Percentiles rank a stretch among this genome's conserved stretches.
Evolutionary conservation across 768 basidiomycete species (phyloP).

Genomic region (Leccinum subtestaceum): DNA sequence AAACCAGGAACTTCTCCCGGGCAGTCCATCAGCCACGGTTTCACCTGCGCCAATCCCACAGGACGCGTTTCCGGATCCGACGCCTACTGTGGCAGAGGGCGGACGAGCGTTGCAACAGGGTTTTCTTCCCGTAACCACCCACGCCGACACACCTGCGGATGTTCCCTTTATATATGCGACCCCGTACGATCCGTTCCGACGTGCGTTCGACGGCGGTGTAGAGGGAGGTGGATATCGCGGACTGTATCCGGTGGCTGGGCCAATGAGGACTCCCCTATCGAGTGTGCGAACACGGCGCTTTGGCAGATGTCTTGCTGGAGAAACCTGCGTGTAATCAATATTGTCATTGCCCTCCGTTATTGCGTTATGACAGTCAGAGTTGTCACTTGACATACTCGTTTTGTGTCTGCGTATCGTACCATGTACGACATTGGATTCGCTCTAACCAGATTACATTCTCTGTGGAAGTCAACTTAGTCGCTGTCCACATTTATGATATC

Average conservation of each 20-base stretch:
- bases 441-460: not conserved
- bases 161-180: slow-evolving; percentile 1
- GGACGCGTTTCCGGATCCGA: slow-evolving; percentile 24
- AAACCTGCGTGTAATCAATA: slow-evolving; percentile 13
- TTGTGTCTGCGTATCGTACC: not conserved
- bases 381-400: not conserved
- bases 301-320: slow-evolving; percentile 13
- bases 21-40: not conserved
- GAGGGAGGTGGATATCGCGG: slow-evolving; percentile 1
- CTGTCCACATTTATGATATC: not conserved
- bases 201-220: slow-evolving; percentile 11
- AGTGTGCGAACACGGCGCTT: slow-evolving; percentile 18
- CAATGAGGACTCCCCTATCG: slow-evolving; percentile 1
- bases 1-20: slow-evolving; percentile 17
- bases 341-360: not conserved
- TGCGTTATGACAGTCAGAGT: not conserved
- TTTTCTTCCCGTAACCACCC: not conserved
- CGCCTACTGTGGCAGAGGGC: not conserved
- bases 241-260: slow-evolving; percentile 9
- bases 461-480: not conserved
- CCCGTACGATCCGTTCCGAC: slow-evolving; percentile 24
- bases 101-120: not conserved
- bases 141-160: not conserved
- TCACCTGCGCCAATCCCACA: slow-evolving; percentile 16
- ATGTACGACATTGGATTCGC: not conserved